phyloP scores from a whole-genome alignment of 306 rosid genomes.

The Gastrolobium bilobum region DNA sequence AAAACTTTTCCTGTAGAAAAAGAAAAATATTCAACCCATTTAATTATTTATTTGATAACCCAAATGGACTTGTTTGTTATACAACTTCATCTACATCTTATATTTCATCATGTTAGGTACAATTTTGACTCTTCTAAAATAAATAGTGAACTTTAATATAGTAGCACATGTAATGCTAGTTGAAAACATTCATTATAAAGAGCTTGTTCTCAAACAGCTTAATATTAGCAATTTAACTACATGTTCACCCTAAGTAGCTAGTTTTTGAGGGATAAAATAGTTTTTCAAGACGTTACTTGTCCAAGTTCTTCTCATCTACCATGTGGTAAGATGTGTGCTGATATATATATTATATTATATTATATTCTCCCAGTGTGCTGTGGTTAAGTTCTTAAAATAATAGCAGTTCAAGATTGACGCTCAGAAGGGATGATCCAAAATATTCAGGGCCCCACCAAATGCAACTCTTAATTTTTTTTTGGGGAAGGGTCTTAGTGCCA shows the following conservation, averaged over 20 bases:
- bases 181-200: background rate
- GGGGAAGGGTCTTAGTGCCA: background rate
- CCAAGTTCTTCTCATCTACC: conserved; percentile 32
- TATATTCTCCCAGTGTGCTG: conserved; percentile 10
- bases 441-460: background rate
- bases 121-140: no score
- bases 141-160: no score
- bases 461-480: conserved; percentile 1
- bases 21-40: no score
- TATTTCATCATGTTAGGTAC: no score
- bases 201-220: background rate
- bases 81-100: background rate
- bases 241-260: background rate
- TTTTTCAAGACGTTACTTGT: conserved; percentile 3
- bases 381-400: conserved; percentile 15
- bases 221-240: background rate
- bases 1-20: no score
- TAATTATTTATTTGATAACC: background rate
- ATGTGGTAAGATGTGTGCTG: conserved; percentile 27
- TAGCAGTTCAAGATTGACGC: conserved; percentile 6
- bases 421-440: background rate
- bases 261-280: background rate
- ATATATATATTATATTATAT: background rate
- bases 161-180: background rate
- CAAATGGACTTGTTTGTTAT: background rate